Evolutionary conservation across 768 basidiomycete species (phyloP).

Genomic region (Leucocoprinus sp.): DNA sequence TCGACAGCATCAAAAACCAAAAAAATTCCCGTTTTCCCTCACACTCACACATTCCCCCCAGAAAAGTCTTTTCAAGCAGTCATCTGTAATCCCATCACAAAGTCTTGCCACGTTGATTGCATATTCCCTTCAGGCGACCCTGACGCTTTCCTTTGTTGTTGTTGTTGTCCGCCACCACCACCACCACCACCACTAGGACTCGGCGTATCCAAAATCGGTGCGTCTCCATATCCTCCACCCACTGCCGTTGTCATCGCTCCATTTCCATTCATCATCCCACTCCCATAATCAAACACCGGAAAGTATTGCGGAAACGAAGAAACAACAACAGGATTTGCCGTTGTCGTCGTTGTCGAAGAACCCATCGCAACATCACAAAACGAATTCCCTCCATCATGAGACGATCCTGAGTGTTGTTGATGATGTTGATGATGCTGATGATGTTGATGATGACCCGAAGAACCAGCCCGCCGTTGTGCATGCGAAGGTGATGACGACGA

Average conservation of each 20-base stretch:
- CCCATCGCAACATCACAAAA: constrained; percentile 10
- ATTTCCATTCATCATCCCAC: constrained; percentile 19
- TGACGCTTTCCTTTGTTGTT: constrained; percentile 34
- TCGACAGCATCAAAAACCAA: background rate
- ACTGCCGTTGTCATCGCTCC: constrained; percentile 7
- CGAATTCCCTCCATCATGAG: background rate
- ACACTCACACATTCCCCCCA: background rate
- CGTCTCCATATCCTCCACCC: background rate
- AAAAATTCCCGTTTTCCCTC: too few relatives aligned
- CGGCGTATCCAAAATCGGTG: constrained; percentile 9
- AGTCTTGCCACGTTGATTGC: constrained; percentile 58
- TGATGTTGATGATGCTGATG: background rate
- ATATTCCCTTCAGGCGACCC: constrained; percentile 57
- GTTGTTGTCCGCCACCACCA: too few relatives aligned
- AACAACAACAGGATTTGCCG: too few relatives aligned
- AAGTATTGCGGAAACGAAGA: constrained; percentile 64
- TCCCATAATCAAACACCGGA: constrained; percentile 65
- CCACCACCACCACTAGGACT: constrained; percentile 7
- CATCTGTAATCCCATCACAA: constrained; percentile 40
- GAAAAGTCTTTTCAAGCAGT: constrained; percentile 6
- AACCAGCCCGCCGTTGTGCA: constrained; percentile 14
- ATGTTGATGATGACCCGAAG: constrained; percentile 1
- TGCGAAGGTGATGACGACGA: constrained; percentile 20
- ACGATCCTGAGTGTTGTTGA: too few relatives aligned
- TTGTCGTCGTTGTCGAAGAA: constrained; percentile 9